phyloP scores from a whole-genome alignment of 192 early-diverging fungal genomes.

The Coemansia sp. region DNA sequence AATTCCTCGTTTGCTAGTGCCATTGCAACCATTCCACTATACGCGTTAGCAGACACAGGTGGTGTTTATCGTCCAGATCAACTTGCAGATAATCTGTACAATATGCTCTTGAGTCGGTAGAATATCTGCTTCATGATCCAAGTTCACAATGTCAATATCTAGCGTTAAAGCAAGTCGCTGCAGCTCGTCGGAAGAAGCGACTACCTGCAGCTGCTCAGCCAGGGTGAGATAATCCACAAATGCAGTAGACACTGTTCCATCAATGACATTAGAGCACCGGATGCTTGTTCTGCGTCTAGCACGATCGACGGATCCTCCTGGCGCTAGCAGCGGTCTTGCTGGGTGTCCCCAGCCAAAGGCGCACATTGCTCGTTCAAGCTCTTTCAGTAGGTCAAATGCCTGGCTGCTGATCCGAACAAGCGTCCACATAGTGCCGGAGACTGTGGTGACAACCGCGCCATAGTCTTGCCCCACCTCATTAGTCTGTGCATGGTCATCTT shows the following conservation, averaged over 20 bases:
- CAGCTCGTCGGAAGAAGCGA: constrained; percentile 23
- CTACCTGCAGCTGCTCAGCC: constrained; percentile 33
- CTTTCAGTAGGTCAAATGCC: constrained; percentile 20
- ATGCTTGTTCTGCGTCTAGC: constrained; percentile 6
- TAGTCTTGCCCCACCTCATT: background rate
- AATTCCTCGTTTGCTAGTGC: background rate
- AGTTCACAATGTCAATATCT: too few relatives aligned
- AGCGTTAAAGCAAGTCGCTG: constrained; percentile 2
- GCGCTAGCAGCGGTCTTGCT: constrained; percentile 27
- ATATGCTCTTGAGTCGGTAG: background rate
- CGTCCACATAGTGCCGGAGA: constrained; percentile 42
- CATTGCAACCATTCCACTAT: background rate
- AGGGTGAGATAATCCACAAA: constrained; percentile 23
- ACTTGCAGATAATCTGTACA: constrained; percentile 8
- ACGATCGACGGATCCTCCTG: constrained; percentile 12
- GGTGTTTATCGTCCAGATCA: constrained; percentile 11
- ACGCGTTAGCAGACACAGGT: constrained; percentile 12
- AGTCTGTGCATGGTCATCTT: background rate
- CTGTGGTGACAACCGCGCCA: constrained; percentile 17
- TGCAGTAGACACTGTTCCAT: constrained; percentile 22
- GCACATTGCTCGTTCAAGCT: constrained; percentile 32
- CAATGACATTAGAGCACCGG: constrained; percentile 9
- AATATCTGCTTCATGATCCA: background rate
- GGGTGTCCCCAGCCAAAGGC: constrained; percentile 22
- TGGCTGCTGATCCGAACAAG: constrained; percentile 25